Evolutionary conservation across 1,139 yeast genomes (phyloP).

Genomic region (Taphrina confusa): DNA sequence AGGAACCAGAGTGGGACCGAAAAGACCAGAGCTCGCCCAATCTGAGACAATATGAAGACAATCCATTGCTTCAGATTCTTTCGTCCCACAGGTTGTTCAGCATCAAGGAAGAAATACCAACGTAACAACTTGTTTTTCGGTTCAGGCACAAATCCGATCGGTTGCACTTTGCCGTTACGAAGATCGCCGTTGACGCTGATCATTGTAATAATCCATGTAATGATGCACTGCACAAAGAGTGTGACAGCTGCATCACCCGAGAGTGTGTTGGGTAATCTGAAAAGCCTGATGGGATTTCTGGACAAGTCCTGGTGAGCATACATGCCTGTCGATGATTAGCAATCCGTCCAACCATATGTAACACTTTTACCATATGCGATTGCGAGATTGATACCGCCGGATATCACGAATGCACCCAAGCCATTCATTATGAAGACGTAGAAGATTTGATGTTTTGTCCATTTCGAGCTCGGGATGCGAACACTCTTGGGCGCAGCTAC

Average conservation of each 20-base stretch:
- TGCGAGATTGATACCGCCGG: conserved; percentile 36
- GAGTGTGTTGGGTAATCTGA: conserved; percentile 36
- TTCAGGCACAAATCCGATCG: conserved; percentile 25
- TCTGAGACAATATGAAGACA: conserved; percentile 8
- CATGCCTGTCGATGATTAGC: conserved; percentile 9
- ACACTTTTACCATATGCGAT: conserved; percentile 34
- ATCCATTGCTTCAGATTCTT: conserved; percentile 17
- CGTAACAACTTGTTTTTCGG: conserved; percentile 25
- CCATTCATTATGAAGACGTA: conserved; percentile 31
- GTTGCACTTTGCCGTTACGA: conserved; percentile 28
- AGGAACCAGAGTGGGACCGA: conserved; percentile 14
- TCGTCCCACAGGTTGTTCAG: conserved; percentile 23
- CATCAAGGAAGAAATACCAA: conserved; percentile 28
- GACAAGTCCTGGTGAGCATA: conserved; percentile 15
- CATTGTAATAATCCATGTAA: conserved; percentile 33
- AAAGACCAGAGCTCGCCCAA: conserved; percentile 20
- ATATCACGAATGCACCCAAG: conserved; percentile 34
- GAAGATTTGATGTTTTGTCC: conserved; percentile 23
- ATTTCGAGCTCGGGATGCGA: conserved; percentile 1
- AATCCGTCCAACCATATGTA: too few relatives aligned
- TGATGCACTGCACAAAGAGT: conserved; percentile 23
- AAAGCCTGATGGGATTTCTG: conserved; percentile 28
- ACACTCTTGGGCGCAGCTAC: neutral
- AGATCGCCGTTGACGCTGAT: conserved; percentile 30
- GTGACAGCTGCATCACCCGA: conserved; percentile 38